Evolutionary conservation across 2,329 filamentous ascomycete genomes (phyloP).

Genomic region (Talaromyces amestolkiae): DNA sequence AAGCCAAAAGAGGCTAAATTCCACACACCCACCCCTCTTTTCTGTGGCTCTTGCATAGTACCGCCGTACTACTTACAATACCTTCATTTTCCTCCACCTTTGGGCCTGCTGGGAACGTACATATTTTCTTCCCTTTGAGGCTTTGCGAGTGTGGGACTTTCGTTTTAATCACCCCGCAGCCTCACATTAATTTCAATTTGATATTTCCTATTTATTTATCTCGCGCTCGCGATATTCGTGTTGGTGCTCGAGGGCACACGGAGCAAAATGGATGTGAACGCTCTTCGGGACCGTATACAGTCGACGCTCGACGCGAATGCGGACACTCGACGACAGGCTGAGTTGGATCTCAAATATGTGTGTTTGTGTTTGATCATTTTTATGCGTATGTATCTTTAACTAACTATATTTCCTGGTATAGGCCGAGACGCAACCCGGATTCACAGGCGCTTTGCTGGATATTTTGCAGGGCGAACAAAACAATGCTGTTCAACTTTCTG

Average conservation of each 20-base stretch:
- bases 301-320: constrained; percentile 63
- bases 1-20: neutral
- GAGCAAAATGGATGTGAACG: constrained; percentile 56
- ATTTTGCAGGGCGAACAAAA: constrained; percentile 89
- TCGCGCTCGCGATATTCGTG: constrained; percentile 18
- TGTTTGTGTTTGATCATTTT: constrained; percentile 23
- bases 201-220: neutral
- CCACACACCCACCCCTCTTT: neutral
- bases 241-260: constrained; percentile 33
- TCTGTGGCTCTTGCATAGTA: neutral
- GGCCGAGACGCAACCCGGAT: constrained; percentile 88
- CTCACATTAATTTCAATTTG: neutral
- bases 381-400: constrained; percentile 6
- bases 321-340: constrained; percentile 60
- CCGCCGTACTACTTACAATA: neutral
- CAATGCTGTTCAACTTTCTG: constrained; percentile 77
- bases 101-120: neutral
- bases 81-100: neutral
- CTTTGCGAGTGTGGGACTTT: neutral
- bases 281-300: constrained; percentile 62
- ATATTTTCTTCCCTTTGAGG: neutral
- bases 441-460: constrained; percentile 85
- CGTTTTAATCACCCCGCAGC: neutral
- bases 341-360: constrained; percentile 65
- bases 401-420: constrained; percentile 39